Evolutionary conservation across 192 early-diverging fungal genomes (phyloP).

Genomic region (Allomyces macrogynus): DNA sequence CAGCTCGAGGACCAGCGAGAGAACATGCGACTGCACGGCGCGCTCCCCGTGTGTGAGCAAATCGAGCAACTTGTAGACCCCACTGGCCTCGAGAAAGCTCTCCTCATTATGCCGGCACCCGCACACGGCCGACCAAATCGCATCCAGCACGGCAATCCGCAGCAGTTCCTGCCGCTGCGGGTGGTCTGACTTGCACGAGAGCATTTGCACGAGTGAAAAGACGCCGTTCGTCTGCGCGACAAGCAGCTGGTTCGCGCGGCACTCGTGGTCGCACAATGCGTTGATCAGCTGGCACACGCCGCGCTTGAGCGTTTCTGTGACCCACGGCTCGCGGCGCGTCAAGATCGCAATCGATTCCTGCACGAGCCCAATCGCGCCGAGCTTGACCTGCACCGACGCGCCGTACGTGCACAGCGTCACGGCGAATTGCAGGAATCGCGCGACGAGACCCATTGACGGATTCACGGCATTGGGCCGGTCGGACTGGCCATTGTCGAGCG

Average conservation of each 20-base stretch:
- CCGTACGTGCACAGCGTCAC: not conserved
- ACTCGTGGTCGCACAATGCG: not conserved
- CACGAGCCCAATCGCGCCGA: not conserved
- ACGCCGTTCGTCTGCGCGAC: not conserved
- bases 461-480: not conserved
- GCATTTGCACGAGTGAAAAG: not conserved
- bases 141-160: not conserved
- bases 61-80: not conserved
- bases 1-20: not conserved
- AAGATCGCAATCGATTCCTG: not conserved
- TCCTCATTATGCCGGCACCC: not conserved
- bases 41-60: not conserved
- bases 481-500: not conserved
- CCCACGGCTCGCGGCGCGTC: not conserved
- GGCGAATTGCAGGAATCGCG: not conserved
- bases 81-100: not conserved
- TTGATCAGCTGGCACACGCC: not conserved
- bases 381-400: not conserved
- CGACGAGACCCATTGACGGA: not conserved
- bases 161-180: not conserved
- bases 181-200: not conserved
- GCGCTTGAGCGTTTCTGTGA: not conserved
- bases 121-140: conserved; percentile 1
- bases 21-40: not conserved
- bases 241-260: not conserved